A percentile compares a stretch with the other conserved stretches of the same genome.
These are phyloP conservation scores for Acacia confusa DNA, from an alignment of 306 rosid species.

Conservation along the genomic window DNA sequence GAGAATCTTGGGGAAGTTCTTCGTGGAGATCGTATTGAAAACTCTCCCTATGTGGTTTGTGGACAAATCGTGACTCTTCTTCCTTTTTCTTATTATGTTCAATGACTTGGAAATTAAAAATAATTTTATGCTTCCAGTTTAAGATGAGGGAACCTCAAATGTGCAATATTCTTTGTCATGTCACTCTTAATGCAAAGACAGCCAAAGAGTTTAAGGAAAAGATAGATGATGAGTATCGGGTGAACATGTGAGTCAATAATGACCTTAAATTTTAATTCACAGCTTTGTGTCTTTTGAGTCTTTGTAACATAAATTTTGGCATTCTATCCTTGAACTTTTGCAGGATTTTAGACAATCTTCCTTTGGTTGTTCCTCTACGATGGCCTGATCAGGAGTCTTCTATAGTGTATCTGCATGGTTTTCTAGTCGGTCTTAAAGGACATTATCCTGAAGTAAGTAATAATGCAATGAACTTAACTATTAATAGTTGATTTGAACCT, in stretches of 20 bases:
- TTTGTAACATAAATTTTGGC: background rate
- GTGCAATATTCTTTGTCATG: conserved; percentile 56
- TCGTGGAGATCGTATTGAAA: conserved; percentile 74
- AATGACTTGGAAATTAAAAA: background rate
- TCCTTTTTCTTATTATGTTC: background rate
- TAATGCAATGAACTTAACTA: conserved; percentile 11
- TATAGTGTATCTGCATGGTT: conserved; percentile 63
- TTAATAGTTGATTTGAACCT: background rate
- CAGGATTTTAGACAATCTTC: conserved; percentile 81
- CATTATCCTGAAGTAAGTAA: conserved; percentile 59
- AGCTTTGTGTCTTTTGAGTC: background rate
- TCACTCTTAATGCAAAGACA: conserved; percentile 49
- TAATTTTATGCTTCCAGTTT: conserved; percentile 42
- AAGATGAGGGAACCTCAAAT: conserved; percentile 74
- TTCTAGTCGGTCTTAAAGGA: conserved; percentile 71
- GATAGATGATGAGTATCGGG: conserved; percentile 69
- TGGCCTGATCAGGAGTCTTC: conserved; percentile 63
- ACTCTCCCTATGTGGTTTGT: conserved; percentile 63
- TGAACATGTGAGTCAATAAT: conserved; percentile 55
- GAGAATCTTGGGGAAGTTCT: conserved; percentile 84
- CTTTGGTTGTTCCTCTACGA: conserved; percentile 61
- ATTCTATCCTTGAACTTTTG: background rate
- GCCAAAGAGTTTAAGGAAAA: conserved; percentile 62
- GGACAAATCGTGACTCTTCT: background rate
- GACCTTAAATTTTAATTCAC: conserved; percentile 15